Evolutionary conservation across 805 yeast genomes (phyloP).

Genomic region (Kregervanrija delftensis): DNA sequence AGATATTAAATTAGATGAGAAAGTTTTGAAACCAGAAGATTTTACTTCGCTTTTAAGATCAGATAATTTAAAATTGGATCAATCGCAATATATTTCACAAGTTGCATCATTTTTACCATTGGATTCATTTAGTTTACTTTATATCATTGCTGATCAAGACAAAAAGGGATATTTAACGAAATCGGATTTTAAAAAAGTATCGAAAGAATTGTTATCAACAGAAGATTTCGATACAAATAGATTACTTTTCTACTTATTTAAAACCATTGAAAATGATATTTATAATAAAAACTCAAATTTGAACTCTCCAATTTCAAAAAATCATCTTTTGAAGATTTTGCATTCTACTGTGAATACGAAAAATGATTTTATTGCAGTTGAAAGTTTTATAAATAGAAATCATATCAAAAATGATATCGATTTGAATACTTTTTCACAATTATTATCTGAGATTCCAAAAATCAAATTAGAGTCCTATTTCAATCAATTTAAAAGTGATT

Average conservation of each 20-base stretch:
- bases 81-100: conserved; percentile 14
- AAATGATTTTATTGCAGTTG: conserved; percentile 2
- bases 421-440: conserved; percentile 13
- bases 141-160: conserved; percentile 70
- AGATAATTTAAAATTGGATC: conserved; percentile 24
- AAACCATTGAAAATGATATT: conserved; percentile 34
- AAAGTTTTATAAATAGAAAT: conserved; percentile 6
- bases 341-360: too few relatives aligned
- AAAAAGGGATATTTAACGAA: conserved; percentile 49
- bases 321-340: background rate
- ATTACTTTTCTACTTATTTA: conserved; percentile 47
- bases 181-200: conserved; percentile 70
- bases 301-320: conserved; percentile 2
- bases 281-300: background rate
- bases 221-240: conserved; percentile 39
- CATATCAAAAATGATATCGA: conserved; percentile 1
- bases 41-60: conserved; percentile 37
- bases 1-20: conserved; percentile 22
- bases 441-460: conserved; percentile 22
- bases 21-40: conserved; percentile 32
- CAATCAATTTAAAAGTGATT: conserved; percentile 11
- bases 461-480: conserved; percentile 19
- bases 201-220: conserved; percentile 40
- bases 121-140: conserved; percentile 64
- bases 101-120: conserved; percentile 35